Evolutionary conservation across 805 yeast species (phyloP), one percentile per base, ranked within the genome.

Genomic region (Monosporozyma aquatica): DNA sequence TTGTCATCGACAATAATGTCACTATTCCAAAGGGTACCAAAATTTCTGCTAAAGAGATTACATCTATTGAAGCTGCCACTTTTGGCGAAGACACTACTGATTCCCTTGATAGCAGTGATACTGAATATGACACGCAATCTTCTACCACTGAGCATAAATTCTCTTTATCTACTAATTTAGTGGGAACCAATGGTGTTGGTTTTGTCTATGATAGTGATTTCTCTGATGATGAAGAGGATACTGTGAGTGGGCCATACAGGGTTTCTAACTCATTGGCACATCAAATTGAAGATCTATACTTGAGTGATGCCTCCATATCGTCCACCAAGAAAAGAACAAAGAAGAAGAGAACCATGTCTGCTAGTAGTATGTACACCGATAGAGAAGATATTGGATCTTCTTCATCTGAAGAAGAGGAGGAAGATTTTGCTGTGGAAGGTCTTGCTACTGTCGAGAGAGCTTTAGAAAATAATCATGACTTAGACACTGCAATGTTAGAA

Each of bases 371-470:
- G 49, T 59, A 56, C 43, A 75, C 80, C 1, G 81, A 76, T 51
- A 69, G 54, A 41, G 65, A 56, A 42, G 60, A 53, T n/a, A 50
- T 51, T 42, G 62, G 59, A 18, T 66, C 66, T 11, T 73, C 70
- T 3, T 63, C 63, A n/a, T 74, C 72, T 45, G 68, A 68, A 3
- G 55, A 60, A 10, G 71, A 64, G 34, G 75, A 67, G 28, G 95
- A 85, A 60, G 86, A 82, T 58, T 90, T 90, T 63, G 74, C 75
- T 50, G 74, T 72, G 44, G 98, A 92, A 69, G 98, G 96, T n/a
- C 70, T 82, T 45, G 96, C 95, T 9, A 87, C 97, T 0, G 84
- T 92, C 25, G 86, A 81, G 52, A 75, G 98, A 58, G 95, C 98
- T 1, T 74, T 92, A 63, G 90, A 84, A 52, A 82, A 89, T 56